phyloP scores from a whole-genome alignment of 352 stramenopile species.

The Phytophthora litchii region DNA sequence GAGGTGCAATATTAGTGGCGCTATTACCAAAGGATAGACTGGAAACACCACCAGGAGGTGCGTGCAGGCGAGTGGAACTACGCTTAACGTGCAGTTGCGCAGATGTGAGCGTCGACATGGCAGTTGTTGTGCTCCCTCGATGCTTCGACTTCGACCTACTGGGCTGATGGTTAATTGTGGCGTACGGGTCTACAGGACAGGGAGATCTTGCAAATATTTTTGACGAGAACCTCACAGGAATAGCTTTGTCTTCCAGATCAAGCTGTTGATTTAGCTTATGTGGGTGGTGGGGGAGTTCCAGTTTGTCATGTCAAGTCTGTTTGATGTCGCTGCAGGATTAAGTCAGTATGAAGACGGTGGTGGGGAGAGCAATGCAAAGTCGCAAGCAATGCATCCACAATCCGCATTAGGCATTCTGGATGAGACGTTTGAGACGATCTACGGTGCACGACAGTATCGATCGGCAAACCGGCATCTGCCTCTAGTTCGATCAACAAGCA shows the following conservation, averaged over 20 bases:
- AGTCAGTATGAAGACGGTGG: slow-evolving; percentile 41
- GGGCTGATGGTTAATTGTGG: slow-evolving; percentile 2
- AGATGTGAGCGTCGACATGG: slow-evolving; percentile 83
- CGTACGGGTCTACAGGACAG: neutral
- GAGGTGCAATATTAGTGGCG: neutral
- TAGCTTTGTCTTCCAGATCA: slow-evolving; percentile 13
- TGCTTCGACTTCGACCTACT: neutral
- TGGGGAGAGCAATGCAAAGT: neutral
- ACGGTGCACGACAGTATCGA: slow-evolving; percentile 27
- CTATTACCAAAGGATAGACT: slow-evolving; percentile 72
- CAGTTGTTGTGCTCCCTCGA: neutral
- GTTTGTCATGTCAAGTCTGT: slow-evolving; percentile 54
- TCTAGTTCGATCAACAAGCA: slow-evolving; percentile 21
- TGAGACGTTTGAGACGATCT: slow-evolving; percentile 59
- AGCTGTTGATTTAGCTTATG: neutral
- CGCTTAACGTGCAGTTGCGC: slow-evolving; percentile 76
- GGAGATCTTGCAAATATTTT: slow-evolving; percentile 7
- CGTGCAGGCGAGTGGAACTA: slow-evolving; percentile 78
- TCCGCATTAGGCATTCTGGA: slow-evolving; percentile 52
- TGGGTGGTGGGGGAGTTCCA: slow-evolving; percentile 7
- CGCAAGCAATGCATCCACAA: slow-evolving; percentile 13
- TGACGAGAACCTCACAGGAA: slow-evolving; percentile 12
- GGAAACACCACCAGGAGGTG: slow-evolving; percentile 65
- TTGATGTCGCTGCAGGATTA: slow-evolving; percentile 60
- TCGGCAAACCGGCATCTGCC: slow-evolving; percentile 9